Evolutionary conservation across 306 rosid genomes (phyloP).

Genomic region (Cicer bijugum): DNA sequence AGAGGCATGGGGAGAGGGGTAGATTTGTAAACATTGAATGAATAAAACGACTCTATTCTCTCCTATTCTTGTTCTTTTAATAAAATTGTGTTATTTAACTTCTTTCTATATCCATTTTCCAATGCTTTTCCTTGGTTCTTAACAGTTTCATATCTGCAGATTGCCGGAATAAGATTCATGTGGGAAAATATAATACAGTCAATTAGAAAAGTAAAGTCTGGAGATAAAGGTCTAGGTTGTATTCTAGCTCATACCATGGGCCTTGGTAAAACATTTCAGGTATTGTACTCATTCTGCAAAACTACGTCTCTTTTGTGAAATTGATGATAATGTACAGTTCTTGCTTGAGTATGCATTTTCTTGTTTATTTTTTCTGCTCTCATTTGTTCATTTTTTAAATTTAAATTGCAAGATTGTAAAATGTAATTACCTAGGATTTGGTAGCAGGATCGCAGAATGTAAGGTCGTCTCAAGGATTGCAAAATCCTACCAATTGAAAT

Average conservation of each 20-base stretch:
- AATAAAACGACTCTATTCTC: background rate
- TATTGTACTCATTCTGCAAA: conserved; percentile 42
- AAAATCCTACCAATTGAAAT: too few species aligned
- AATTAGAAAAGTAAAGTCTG: conserved; percentile 81
- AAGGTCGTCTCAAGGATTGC: too few species aligned
- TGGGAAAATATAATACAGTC: conserved; percentile 99
- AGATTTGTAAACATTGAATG: background rate
- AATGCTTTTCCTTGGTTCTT: conserved; percentile 9
- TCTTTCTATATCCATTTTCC: conserved; percentile 7
- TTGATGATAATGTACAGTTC: conserved; percentile 14
- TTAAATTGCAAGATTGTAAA: too few species aligned
- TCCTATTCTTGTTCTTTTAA: background rate
- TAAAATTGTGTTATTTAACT: background rate
- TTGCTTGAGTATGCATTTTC: background rate
- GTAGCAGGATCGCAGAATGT: too few species aligned
- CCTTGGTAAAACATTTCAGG: conserved; percentile 99
- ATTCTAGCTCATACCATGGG: conserved; percentile 99
- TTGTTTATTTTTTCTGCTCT: background rate
- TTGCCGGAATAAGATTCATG: conserved; percentile 88
- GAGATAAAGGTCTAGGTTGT: conserved; percentile 98
- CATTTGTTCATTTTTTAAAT: background rate
- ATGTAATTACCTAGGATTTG: too few species aligned
- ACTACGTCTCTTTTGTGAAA: conserved; percentile 13
- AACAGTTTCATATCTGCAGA: conserved; percentile 56
- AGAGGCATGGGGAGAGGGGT: conserved; percentile 5